Conservation (phyloP, 768 basidiomycete species). For the Suillus tomentosus region DNA sequence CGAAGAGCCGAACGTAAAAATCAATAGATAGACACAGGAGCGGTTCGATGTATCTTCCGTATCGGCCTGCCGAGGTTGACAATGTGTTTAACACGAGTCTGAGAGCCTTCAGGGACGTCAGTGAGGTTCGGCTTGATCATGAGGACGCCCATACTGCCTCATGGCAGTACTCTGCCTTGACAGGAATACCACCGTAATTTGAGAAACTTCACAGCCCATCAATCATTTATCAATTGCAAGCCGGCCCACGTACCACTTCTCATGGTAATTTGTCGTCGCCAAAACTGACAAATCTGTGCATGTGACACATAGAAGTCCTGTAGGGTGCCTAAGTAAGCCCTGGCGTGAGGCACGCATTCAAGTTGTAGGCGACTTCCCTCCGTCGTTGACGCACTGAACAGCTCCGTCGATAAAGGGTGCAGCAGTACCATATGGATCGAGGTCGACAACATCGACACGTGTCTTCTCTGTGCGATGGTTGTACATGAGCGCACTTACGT, state of each 20-base stretch:
- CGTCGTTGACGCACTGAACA: constrained; percentile 85
- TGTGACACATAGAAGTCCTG: constrained; percentile 91
- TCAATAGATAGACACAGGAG: constrained; percentile 92
- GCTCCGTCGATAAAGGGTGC: constrained; percentile 96
- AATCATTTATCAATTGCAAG: background rate
- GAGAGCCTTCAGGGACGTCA: constrained; percentile 61
- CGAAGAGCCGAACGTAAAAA: constrained; percentile 93
- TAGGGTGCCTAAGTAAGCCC: constrained; percentile 4
- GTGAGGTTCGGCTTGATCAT: constrained; percentile 3
- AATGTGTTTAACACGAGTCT: constrained; percentile 87
- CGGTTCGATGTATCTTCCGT: constrained; percentile 90
- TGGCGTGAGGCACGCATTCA: background rate
- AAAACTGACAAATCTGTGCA: constrained; percentile 96
- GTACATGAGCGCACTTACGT: constrained; percentile 82
- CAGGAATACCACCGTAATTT: constrained; percentile 90
- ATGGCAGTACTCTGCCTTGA: constrained; percentile 94
- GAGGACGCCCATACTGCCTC: constrained; percentile 66
- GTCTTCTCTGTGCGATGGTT: constrained; percentile 70
- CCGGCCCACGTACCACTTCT: constrained; percentile 74
- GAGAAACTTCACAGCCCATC: constrained; percentile 61
- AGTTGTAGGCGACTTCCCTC: constrained; percentile 53
- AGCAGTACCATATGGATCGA: constrained; percentile 97
- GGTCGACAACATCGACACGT: constrained; percentile 92
- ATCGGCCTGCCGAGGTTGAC: constrained; percentile 85
- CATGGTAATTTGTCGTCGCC: constrained; percentile 91